These are phyloP conservation scores for Fusarium fracticaudum DNA, from an alignment of 2,329 filamentous ascomycete genomes.

Conservation along the genomic window DNA sequence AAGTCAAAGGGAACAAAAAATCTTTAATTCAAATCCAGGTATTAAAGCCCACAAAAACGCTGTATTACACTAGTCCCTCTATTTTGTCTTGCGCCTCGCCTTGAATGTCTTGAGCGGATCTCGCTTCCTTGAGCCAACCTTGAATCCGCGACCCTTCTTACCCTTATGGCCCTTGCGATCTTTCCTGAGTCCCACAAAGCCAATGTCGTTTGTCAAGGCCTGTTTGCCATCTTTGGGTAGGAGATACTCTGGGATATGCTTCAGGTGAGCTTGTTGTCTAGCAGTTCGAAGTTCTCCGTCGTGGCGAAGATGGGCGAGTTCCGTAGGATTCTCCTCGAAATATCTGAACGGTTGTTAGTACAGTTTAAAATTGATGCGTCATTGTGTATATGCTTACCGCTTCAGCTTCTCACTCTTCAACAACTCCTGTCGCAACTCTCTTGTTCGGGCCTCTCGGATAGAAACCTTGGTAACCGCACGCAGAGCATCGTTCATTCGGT, in stretches of 20 bases:
- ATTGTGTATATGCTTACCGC: slow-evolving; percentile 53
- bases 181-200: slow-evolving; percentile 77
- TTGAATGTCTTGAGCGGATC: slow-evolving; percentile 94
- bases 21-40: slow-evolving; percentile 31
- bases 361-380: neutral
- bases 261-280: slow-evolving; percentile 86
- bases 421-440: slow-evolving; percentile 88
- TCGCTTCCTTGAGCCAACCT: slow-evolving; percentile 69
- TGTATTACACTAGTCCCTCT: slow-evolving; percentile 23
- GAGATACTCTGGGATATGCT: slow-evolving; percentile 93
- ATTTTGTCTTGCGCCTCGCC: slow-evolving; percentile 61
- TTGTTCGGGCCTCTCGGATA: slow-evolving; percentile 86
- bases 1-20: neutral
- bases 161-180: slow-evolving; percentile 59
- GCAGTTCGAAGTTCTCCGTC: slow-evolving; percentile 88
- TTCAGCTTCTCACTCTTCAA: slow-evolving; percentile 94
- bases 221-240: slow-evolving; percentile 81
- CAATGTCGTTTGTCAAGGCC: slow-evolving; percentile 73
- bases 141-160: slow-evolving; percentile 58
- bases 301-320: slow-evolving; percentile 87
- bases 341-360: slow-evolving; percentile 57
- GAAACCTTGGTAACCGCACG: slow-evolving; percentile 90
- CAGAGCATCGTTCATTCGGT: slow-evolving; percentile 92
- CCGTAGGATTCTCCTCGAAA: slow-evolving; percentile 96
- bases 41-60: slow-evolving; percentile 25